Base-by-base conservation (phyloP, 2,329 filamentous ascomycete genomes). In the Venturia pyrina region DNA sequence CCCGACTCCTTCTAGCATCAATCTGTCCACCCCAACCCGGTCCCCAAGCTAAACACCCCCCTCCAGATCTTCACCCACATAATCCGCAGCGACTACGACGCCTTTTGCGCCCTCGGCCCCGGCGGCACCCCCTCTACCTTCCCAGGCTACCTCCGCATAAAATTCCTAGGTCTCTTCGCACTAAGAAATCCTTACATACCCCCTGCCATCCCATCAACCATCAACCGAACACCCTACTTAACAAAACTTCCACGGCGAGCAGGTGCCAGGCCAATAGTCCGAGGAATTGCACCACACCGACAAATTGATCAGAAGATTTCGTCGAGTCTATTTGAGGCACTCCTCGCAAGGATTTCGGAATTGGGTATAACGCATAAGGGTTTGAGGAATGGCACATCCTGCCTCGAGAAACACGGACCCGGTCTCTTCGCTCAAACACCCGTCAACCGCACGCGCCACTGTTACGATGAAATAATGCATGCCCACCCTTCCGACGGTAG, bases 391-490 rank as follows among this genome's bases (percentile, higher is more conserved):
- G 88, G 85, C 0, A 88, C 83, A 0, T 91, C 87, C 0, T 93
- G 89, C 72, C 87, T 95, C 70, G 91, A 95, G 75, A 93, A 93
- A 78, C 87, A 93, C 72, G 89, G 89, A 53, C 82, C 90, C 6
- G 90, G 88, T 0, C 81, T 96, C 0, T 95, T 93, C 75, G 83
- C 88, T 0, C 80, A 78, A 2, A 80, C 83, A 63, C 87, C 88
- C 0, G 79, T 88, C 68, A 88, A 88, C 72, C 83, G 85, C 40
- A 90, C 86, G 10, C 21, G 40, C 2, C 62, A 67, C 13, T 91
- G 88, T 70, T 85, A 88, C 70, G 90, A 90, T n/a, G 91, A 96
- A 76, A 84, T 96, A 56, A 89, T 86, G 71, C 91, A 96, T 74
- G 85, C 91, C 13, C 91, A 96, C 75, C 84, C 87, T 62, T 87